phyloP scores from a whole-genome alignment of 1,284 basidiomycete species.

The Puccinia horiana region DNA sequence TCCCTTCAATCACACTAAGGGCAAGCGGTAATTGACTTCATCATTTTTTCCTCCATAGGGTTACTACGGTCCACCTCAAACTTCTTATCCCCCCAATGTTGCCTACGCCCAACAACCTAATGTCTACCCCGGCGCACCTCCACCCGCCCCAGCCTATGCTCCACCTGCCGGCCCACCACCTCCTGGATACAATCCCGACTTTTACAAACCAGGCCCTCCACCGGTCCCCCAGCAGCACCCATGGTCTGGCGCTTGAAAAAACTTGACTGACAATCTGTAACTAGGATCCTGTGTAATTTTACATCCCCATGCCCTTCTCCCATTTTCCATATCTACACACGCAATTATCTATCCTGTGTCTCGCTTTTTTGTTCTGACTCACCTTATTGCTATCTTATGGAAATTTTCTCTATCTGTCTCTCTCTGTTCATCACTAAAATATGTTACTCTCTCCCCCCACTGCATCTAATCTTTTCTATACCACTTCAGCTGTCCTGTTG shows the following conservation, averaged over 20 bases:
- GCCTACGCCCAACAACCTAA: conserved; percentile 29
- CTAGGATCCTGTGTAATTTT: neutral
- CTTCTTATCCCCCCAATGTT: conserved; percentile 31
- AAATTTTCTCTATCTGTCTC: neutral
- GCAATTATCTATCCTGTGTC: neutral
- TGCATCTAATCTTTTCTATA: neutral
- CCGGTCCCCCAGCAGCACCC: conserved; percentile 25
- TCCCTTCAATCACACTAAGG: neutral
- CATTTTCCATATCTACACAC: neutral
- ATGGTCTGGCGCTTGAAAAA: neutral
- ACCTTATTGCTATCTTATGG: neutral
- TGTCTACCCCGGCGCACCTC: conserved; percentile 4
- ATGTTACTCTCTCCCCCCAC: neutral
- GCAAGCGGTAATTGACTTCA: neutral
- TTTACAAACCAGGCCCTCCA: neutral
- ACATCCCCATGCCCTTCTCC: neutral
- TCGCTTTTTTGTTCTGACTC: neutral
- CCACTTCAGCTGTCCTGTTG: neutral
- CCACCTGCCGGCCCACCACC: conserved; percentile 14
- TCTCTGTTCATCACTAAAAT: neutral
- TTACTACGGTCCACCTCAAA: conserved; percentile 35
- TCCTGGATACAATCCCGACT: conserved; percentile 24
- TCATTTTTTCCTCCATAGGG: neutral
- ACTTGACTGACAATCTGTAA: conserved; percentile 19
- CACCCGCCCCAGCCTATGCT: conserved; percentile 19